Evolutionary conservation across 2,329 filamentous ascomycete genomes (phyloP).

Genomic region (Verticillium klebahnii): DNA sequence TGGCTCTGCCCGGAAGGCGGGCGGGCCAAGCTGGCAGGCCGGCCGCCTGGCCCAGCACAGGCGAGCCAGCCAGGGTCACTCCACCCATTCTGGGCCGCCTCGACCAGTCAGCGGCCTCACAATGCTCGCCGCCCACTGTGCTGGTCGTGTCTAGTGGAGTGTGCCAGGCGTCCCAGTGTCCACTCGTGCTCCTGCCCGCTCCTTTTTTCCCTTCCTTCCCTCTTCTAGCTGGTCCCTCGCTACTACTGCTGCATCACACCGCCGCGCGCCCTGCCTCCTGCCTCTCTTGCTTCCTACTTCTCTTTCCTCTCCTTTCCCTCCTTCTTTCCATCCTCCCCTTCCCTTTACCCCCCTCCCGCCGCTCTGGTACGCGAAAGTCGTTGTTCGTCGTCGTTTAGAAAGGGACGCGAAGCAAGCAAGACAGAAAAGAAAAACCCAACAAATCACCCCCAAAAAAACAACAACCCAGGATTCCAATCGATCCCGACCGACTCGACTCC

Average conservation of each 20-base stretch:
- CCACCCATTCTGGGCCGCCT: not conserved
- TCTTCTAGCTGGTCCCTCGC: conserved; percentile 5
- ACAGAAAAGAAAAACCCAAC: conserved; percentile 14
- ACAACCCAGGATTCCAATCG: conserved; percentile 4
- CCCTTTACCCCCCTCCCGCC: conserved; percentile 18
- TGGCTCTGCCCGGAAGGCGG: not conserved
- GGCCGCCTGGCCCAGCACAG: not conserved
- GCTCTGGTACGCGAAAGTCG: conserved; percentile 15
- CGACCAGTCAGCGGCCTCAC: not conserved
- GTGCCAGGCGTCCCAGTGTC: not conserved
- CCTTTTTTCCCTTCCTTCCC: conserved; percentile 8
- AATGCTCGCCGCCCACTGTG: not conserved
- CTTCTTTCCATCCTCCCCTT: conserved; percentile 20
- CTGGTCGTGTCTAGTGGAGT: not conserved
- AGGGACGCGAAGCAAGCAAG: conserved; percentile 5
- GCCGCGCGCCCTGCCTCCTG: conserved; percentile 19
- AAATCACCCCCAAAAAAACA: conserved; percentile 14
- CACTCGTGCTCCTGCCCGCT: conserved; percentile 8
- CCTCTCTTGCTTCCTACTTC: conserved; percentile 23
- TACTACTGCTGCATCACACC: conserved; percentile 13
- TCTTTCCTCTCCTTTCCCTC: conserved; percentile 23
- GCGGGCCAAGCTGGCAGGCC: not conserved
- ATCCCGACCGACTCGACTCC: not conserved
- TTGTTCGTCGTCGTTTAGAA: conserved; percentile 22
- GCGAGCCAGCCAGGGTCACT: not conserved